phyloP scores from a whole-genome alignment of 441 rosid species.

The Pelargonium fulgidum region DNA sequence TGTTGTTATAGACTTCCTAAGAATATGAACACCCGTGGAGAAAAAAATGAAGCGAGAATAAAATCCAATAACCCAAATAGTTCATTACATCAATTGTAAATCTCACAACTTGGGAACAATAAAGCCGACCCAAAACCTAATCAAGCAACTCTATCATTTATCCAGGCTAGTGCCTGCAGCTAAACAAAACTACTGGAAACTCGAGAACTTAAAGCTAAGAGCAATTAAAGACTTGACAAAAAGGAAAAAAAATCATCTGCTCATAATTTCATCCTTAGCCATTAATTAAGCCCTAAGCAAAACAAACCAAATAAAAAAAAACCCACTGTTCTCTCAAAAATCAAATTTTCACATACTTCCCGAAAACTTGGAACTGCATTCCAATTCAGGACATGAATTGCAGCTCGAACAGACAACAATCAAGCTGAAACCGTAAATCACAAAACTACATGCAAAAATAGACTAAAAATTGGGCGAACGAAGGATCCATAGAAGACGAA shows the following conservation, averaged over 20 bases:
- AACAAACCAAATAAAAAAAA: too few species aligned
- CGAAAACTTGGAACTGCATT: constrained; percentile 32
- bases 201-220: neutral
- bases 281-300: too few species aligned
- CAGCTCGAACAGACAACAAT: neutral
- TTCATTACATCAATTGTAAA: neutral
- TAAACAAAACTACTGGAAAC: neutral
- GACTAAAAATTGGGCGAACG: neutral
- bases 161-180: neutral
- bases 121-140: neutral
- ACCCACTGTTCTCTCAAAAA: too few species aligned
- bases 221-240: neutral
- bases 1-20: neutral
- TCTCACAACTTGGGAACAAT: neutral
- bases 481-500: constrained; percentile 9
- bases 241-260: neutral
- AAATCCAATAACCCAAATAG: neutral
- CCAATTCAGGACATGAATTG: constrained; percentile 15
- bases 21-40: neutral
- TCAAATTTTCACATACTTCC: neutral
- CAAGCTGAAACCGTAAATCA: neutral
- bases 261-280: neutral
- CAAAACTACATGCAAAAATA: neutral
- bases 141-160: neutral
- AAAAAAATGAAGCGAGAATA: neutral